phyloP scores from a whole-genome alignment of 768 basidiomycete genomes.

The Boletellus sp. region DNA sequence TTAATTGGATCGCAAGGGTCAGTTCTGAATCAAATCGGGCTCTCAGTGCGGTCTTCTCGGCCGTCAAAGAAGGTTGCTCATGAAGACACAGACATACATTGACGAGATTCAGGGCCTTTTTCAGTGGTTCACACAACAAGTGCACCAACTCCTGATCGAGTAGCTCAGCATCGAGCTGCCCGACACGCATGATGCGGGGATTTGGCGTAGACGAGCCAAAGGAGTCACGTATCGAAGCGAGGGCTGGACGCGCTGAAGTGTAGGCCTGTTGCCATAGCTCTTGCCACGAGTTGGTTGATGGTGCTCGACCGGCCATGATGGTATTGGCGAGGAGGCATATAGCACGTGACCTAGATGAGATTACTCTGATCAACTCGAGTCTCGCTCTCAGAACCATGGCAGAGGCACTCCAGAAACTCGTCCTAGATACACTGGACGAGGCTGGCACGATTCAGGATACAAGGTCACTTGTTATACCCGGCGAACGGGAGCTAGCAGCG shows the following conservation, averaged over 20 bases:
- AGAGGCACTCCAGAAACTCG: constrained; percentile 73
- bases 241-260: constrained; percentile 52
- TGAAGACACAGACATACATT: constrained; percentile 46
- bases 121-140: constrained; percentile 78
- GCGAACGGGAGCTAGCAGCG: constrained; percentile 50
- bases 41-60: constrained; percentile 50
- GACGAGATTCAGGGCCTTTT: constrained; percentile 62
- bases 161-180: constrained; percentile 87
- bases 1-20: constrained; percentile 60
- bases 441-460: constrained; percentile 62
- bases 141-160: constrained; percentile 85
- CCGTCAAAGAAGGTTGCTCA: constrained; percentile 14
- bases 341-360: constrained; percentile 21
- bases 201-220: constrained; percentile 32
- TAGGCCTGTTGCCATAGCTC: constrained; percentile 60
- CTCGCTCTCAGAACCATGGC: constrained; percentile 45
- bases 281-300: constrained; percentile 20
- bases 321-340: neutral
- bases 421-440: constrained; percentile 68
- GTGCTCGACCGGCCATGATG: constrained; percentile 13
- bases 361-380: constrained; percentile 9
- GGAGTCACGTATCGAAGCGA: constrained; percentile 45
- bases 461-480: constrained; percentile 63
- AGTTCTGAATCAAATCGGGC: constrained; percentile 73
- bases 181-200: constrained; percentile 70